A percentile compares a stretch with the other conserved stretches of the same genome.
Evolutionary conservation across 371 early-diverging fungal species (phyloP).

Genomic region (Conidiobolus incongruus): DNA sequence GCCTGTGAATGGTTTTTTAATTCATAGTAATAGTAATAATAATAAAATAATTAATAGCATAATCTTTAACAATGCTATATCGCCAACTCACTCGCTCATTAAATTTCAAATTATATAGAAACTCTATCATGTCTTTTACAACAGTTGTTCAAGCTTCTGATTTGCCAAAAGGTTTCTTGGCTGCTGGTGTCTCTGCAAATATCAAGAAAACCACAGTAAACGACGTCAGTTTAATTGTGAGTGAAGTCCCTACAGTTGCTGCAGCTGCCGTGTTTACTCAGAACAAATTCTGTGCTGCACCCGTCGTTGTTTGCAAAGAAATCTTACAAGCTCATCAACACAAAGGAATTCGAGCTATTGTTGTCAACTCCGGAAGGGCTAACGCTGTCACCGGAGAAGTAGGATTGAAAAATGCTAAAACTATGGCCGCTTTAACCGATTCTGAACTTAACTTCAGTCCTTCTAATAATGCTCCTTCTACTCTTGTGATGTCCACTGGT

Average conservation of each 20-base stretch:
- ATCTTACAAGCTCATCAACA: conserved; percentile 24
- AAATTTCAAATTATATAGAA: too few relatives aligned
- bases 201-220: conserved; percentile 54
- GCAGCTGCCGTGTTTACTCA: conserved; percentile 73
- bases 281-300: conserved; percentile 81
- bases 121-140: too few relatives aligned
- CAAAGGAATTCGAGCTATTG: conserved; percentile 31
- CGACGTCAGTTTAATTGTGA: conserved; percentile 65
- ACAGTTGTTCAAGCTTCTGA: too few relatives aligned
- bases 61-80: too few relatives aligned
- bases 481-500: conserved; percentile 87
- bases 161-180: conserved; percentile 55
- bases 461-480: conserved; percentile 13
- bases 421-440: conserved; percentile 36
- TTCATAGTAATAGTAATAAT: too few relatives aligned
- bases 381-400: conserved; percentile 84
- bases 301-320: conserved; percentile 49
- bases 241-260: conserved; percentile 46
- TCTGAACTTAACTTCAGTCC: conserved; percentile 1
- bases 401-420: conserved; percentile 56
- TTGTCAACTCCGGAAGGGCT: conserved; percentile 85
- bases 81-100: too few relatives aligned
- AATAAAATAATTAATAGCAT: too few relatives aligned
- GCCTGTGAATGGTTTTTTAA: too few relatives aligned
- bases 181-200: conserved; percentile 44